Evolutionary conservation across 1,139 yeast species (phyloP), one percentile per base, ranked within the genome.

Genomic region (Candida gigantensis): DNA sequence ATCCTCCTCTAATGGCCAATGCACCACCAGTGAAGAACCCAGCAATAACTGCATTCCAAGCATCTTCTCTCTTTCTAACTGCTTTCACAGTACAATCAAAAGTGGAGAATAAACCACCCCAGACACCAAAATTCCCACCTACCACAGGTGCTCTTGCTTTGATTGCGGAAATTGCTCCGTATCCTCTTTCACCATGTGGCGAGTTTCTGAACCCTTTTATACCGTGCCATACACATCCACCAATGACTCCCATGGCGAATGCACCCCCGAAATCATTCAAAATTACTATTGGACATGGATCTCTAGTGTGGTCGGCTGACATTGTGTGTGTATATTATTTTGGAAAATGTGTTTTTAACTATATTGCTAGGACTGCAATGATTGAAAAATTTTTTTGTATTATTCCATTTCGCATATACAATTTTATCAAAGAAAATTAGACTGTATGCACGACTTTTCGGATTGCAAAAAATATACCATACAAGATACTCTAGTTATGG

Each of bases 1-100:
- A 88, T 37, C 98, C 99, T 53, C 98, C 97, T 79, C 99, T 87
- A 51, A 94, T 80, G 44, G 98, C 98, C 51, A 92, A 74, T 11
- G 97, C 82, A 53, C 98, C 99, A 74, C 99, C 99, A 35, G 96
- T 90, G 73, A 88, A 88, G 63, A 94, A 90, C 39, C 99, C 98
- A 24, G 98, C 97, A 60, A 92, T 84, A 54, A 92, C 92, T 43
- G 97, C 97, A 62, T 92, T 92, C 86, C 95, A 87, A 7, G 97
- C 96, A 62, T 92, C 99, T 66, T 92, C 99, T 70, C 97, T 87
- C 65, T 87, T 85, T 71, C 99, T 85, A 27, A 92, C 79, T 2
- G 94, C 96, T 66, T 92, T 92, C 36, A 92, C 96, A 18, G 92
- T 77, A 73, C 99, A 92, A 65, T 92, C 98, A 60, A 83, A 94